Base-by-base conservation (phyloP, 177 flowering plant species). In the Vitis hybrid region DNA sequence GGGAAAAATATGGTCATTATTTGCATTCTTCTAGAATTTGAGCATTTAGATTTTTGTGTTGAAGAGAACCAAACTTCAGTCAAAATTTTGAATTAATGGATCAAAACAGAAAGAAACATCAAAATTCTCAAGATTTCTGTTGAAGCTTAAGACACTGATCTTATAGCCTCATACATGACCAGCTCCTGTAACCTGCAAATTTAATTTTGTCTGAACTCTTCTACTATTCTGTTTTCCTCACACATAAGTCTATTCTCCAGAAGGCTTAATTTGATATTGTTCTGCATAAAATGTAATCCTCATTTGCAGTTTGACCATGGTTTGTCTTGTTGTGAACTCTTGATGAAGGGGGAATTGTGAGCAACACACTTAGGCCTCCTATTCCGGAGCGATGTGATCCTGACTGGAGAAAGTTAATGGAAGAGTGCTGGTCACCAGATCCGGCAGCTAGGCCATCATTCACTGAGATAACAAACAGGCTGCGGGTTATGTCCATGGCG, bases 401-500 rank as follows among this genome's bases (percentile, higher is more conserved):
- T 2, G 87, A 82, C 56, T 92, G 97, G 97, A 84, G 78, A 72
- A 79, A 71, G 68, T 71, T 92, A 63, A 92, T 92, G 90, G 97
- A 90, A 73, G 80, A 87, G 24, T 92, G 97, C 79, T 92, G 97
- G 97, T 85, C 88, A 13, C 82, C 83, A 13, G 93, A 92, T 3
- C 95, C 97, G 27, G 68, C 72, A 6, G 79, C 69, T 40, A 79
- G 97, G 60, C 97, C 95, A 11, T 86, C 94, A 10, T 92, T 92
- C 72, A 79, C 93, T 11, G 90, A 92, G 70, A 87, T 92, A 63
- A 80, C 93, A 11, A 71, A 81, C 40, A 79, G 91, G 67, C 80
- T 91, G 13, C 88, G 89, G 0, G 58, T 66, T 14, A 90, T 91
- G 90, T 87, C 87, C 12, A 68, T 14, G 27, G 79, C 83, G 1